phyloP scores from a whole-genome alignment of 176 grass and related monocot species.

The Oropetium thomaeum region DNA sequence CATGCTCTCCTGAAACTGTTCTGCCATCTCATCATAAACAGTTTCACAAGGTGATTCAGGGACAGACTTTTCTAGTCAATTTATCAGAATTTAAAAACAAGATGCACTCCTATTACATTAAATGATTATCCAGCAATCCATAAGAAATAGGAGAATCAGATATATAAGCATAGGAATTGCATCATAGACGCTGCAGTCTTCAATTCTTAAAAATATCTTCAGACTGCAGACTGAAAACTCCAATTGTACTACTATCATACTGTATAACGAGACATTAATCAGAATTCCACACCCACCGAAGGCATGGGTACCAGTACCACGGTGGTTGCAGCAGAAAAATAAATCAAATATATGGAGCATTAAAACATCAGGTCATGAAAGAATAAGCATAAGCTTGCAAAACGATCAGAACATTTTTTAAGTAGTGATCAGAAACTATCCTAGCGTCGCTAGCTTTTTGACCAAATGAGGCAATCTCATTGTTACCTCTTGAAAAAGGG shows the following conservation, averaged over 20 bases:
- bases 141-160: neutral
- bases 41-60: neutral
- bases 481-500: neutral
- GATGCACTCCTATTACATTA: neutral
- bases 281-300: neutral
- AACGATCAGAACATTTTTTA: neutral
- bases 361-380: neutral
- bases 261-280: neutral
- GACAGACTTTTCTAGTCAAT: neutral
- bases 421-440: slow-evolving; percentile 2
- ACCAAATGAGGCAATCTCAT: neutral
- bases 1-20: slow-evolving; percentile 40
- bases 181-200: neutral
- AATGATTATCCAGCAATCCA: neutral
- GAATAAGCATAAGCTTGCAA: neutral
- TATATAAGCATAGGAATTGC: neutral
- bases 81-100: neutral
- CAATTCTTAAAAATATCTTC: neutral
- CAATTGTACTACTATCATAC: neutral
- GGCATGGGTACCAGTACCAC: neutral
- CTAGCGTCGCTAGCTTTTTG: neutral
- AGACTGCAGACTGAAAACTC: neutral
- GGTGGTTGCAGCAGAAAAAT: neutral
- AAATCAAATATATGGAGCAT: neutral
- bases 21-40: slow-evolving; percentile 27